A percentile compares a stretch with the other conserved stretches of the same genome.
phyloP scores from a whole-genome alignment of 352 stramenopile genomes.

The Saprolegnia parasitica region DNA sequence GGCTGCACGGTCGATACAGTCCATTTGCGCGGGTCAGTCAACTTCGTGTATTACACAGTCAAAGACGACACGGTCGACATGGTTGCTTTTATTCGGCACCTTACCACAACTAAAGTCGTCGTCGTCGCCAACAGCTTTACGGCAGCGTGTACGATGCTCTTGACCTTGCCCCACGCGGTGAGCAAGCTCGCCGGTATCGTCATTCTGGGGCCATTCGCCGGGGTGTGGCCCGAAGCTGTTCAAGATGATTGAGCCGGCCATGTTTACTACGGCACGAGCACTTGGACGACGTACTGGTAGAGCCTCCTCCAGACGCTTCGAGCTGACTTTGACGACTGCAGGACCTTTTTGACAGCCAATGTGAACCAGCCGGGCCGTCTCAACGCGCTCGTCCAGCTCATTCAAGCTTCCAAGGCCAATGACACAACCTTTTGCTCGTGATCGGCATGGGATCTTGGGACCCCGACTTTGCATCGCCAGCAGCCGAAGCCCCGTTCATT shows the following conservation, averaged over 20 bases:
- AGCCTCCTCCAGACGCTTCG: neutral
- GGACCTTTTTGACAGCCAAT: slow-evolving; percentile 2
- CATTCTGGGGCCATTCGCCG: slow-evolving; percentile 12
- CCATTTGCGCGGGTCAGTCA: slow-evolving; percentile 37
- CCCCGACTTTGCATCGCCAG: slow-evolving; percentile 8
- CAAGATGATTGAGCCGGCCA: neutral
- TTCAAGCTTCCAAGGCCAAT: slow-evolving; percentile 19
- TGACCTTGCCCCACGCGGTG: neutral
- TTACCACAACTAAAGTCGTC: neutral
- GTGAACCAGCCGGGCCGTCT: slow-evolving; percentile 8
- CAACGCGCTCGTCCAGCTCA: neutral
- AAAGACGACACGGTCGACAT: slow-evolving; percentile 2
- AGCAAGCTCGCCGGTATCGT: neutral
- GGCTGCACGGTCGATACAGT: slow-evolving; percentile 36
- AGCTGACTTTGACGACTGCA: neutral
- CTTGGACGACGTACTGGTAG: slow-evolving; percentile 23
- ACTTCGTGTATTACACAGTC: slow-evolving; percentile 1
- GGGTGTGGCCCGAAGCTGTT: slow-evolving; percentile 10
- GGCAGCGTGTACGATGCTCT: slow-evolving; percentile 7
- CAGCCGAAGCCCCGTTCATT: slow-evolving; percentile 10
- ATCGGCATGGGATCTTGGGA: slow-evolving; percentile 19
- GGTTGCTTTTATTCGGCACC: neutral
- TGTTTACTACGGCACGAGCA: slow-evolving; percentile 11
- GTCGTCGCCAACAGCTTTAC: slow-evolving; percentile 23
- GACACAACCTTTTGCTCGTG: slow-evolving; percentile 1